Evolutionary conservation across 1,284 basidiomycete genomes (phyloP), one percentile per base, ranked within the genome.

Genomic region (Pyrrhoderma noxium): DNA sequence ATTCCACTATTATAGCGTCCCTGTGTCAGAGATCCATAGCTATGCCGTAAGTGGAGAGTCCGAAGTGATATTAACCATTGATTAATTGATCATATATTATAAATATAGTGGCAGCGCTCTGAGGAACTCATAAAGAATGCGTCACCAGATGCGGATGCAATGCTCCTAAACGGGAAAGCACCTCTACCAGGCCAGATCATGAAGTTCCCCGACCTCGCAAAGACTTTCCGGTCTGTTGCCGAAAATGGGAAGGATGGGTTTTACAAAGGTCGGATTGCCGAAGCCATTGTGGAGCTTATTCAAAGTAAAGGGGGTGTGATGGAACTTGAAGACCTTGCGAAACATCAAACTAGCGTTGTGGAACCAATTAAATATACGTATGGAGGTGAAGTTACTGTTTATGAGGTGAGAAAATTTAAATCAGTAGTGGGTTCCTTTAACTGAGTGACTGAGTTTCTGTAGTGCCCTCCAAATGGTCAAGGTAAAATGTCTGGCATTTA

Each of bases 401-500:
- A 89, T 63, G 92, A 93, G 76, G 89, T 88, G 57, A 61, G 75
- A 52, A 57, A 62, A n/a, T 7, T 21, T 42, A 27, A 36, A 40
- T n/a, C n/a, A n/a, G n/a, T n/a, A n/a, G n/a, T n/a, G 34, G 9
- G 23, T 5, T 49, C 38, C 25, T 43, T n/a, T 40, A 13, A 38
- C n/a, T 35, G 22, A 27, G 52, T 27, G 18, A 13, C 48, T 52
- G 37, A 38, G 49, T 13, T 54, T 54, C 45, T 3, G n/a, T 43
- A 92, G 83, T 95, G 92, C 61, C 93, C 93, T 4, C 93, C 93
- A 0, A 96, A 95, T 64, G 93, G 94, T 13, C 93, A 97, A 79
- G 94, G 89, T 67, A 40, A 60, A 50, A 35, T 21, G 27, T n/a
- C n/a, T n/a, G 21, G n/a, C 21, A 31, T 31, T 21, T 37, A 5